Percentiles rank a stretch among this genome's conserved stretches.
Evolutionary conservation across 176 grass and related monocot species (phyloP).

Genomic region (Ampelocalamus luodianensis): DNA sequence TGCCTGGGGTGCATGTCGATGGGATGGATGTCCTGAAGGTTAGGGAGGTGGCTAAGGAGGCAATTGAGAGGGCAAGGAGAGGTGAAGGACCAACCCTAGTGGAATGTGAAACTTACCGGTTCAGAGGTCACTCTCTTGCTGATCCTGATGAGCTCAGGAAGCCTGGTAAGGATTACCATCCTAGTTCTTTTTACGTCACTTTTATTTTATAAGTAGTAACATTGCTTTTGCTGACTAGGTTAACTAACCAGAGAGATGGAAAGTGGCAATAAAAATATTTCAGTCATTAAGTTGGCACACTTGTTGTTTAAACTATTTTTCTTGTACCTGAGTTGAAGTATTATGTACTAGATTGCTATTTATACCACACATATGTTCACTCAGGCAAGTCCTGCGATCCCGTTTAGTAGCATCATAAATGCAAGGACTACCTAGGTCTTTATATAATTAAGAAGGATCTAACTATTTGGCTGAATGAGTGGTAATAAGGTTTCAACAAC

Average conservation of each 20-base stretch:
- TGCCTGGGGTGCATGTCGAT: slow-evolving; percentile 89
- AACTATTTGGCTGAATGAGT: not conserved
- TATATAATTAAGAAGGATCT: not conserved
- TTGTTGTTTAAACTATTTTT: not conserved
- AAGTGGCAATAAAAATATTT: not conserved
- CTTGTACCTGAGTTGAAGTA: not conserved
- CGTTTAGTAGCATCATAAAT: not conserved
- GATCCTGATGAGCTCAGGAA: slow-evolving; percentile 94
- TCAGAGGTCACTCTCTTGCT: slow-evolving; percentile 84
- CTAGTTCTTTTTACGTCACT: slow-evolving; percentile 15
- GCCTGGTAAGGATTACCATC: slow-evolving; percentile 57
- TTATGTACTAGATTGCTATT: not conserved
- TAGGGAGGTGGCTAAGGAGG: slow-evolving; percentile 89
- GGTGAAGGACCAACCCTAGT: slow-evolving; percentile 94
- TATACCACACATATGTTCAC: not conserved
- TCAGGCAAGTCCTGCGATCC: not conserved
- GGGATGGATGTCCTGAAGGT: slow-evolving; percentile 99
- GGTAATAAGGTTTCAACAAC: slow-evolving; percentile 2
- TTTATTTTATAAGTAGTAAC: not conserved
- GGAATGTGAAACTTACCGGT: slow-evolving; percentile 89
- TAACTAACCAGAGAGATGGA: slow-evolving; percentile 20
- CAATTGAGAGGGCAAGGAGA: slow-evolving; percentile 86
- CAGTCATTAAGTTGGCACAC: not conserved
- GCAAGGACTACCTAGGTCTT: not conserved
- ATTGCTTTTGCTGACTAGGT: not conserved